Conservation (phyloP, 2,329 filamentous ascomycete species). For the Cryphonectria japonica region DNA sequence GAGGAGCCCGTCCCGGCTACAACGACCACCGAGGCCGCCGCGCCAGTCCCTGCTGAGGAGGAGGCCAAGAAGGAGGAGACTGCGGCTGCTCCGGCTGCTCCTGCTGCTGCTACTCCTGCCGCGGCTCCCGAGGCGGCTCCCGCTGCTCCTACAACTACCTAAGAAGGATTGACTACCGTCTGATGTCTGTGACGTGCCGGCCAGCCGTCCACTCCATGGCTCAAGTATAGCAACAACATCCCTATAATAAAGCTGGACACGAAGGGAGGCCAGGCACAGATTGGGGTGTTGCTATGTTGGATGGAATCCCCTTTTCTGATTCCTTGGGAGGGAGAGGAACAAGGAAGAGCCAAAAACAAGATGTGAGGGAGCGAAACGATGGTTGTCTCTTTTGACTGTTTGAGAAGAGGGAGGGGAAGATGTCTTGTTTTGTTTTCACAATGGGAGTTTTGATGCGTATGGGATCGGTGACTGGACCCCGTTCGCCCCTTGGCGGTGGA, state of each 20-base stretch:
- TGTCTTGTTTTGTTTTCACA: neutral
- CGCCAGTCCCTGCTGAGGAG: slow-evolving; percentile 30
- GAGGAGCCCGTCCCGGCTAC: slow-evolving; percentile 31
- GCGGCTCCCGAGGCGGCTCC: slow-evolving; percentile 29
- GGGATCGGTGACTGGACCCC: neutral
- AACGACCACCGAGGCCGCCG: slow-evolving; percentile 35
- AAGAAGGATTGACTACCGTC: neutral
- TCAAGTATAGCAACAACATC: neutral
- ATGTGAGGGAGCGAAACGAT: neutral
- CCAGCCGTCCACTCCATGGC: neutral
- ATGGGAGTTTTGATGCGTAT: neutral
- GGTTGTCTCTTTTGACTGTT: neutral
- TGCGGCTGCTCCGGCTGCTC: neutral
- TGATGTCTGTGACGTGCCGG: neutral
- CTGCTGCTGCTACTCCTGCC: slow-evolving; percentile 29
- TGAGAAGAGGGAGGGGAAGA: neutral
- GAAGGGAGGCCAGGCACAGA: neutral
- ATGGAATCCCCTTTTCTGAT: neutral
- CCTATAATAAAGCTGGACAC: neutral
- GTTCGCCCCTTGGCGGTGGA: neutral
- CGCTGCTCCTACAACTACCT: slow-evolving; percentile 17
- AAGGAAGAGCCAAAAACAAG: neutral
- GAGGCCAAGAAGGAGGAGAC: slow-evolving; percentile 31
- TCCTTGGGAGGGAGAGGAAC: neutral
- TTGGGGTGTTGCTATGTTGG: neutral